Conservation (phyloP, 371 early-diverging fungal species). For the Choanephora cucurbitarum region DNA sequence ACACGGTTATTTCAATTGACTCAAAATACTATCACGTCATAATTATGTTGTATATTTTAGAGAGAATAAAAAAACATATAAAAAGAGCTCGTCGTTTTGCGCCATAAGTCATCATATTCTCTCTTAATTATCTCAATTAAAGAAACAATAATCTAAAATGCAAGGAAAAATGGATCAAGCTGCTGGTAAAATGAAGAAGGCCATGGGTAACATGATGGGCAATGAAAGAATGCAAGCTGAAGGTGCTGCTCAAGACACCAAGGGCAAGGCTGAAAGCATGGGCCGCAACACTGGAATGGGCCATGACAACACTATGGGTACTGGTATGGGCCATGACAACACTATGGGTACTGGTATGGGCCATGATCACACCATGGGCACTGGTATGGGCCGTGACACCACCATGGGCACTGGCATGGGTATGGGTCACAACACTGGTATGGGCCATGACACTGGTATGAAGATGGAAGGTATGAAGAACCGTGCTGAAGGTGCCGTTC, state of each 20-base stretch:
- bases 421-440: not conserved
- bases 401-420: not conserved
- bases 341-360: not conserved
- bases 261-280: slow-evolving; percentile 1
- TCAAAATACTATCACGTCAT: not conserved
- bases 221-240: slow-evolving; percentile 22
- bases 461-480: not conserved
- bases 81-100: not conserved
- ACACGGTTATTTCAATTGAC: slow-evolving; percentile 17
- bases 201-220: slow-evolving; percentile 21
- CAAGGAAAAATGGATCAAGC: slow-evolving; percentile 2
- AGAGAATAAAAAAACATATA: slow-evolving; percentile 1
- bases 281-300: not conserved
- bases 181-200: slow-evolving; percentile 26
- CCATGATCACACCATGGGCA: not conserved
- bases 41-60: not conserved
- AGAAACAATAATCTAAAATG: slow-evolving; percentile 14
- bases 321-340: not conserved
- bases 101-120: slow-evolving; percentile 15
- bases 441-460: not conserved
- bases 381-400: not conserved
- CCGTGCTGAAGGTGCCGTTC: not conserved
- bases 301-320: not conserved
- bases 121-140: not conserved
- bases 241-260: slow-evolving; percentile 5